These are phyloP conservation scores for Geosmithia morbida DNA, from an alignment of 2,329 filamentous ascomycete genomes.

Conservation along the genomic window DNA sequence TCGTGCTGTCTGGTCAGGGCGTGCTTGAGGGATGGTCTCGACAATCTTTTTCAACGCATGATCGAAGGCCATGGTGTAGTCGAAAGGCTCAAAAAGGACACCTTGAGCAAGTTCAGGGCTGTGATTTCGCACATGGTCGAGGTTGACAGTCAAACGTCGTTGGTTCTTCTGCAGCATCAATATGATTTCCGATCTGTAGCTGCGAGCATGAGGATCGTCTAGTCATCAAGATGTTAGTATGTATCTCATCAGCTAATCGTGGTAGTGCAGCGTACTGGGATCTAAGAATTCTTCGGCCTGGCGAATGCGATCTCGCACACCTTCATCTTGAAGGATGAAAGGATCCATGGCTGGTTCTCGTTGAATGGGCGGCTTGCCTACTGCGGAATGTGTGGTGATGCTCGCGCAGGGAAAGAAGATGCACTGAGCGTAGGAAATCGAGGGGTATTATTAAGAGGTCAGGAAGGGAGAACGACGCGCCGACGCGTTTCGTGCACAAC, in stretches of 20 bases:
- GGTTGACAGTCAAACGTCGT: slow-evolving; percentile 53
- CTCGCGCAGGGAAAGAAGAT: slow-evolving; percentile 2
- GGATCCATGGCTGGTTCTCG: slow-evolving; percentile 45
- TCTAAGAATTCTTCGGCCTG: slow-evolving; percentile 88
- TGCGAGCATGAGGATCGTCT: slow-evolving; percentile 43
- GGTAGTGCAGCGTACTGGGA: slow-evolving; percentile 48
- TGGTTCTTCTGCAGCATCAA: slow-evolving; percentile 56
- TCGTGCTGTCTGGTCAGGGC: slow-evolving; percentile 59
- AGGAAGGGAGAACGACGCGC: not conserved
- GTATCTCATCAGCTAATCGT: not conserved
- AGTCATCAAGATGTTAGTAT: not conserved
- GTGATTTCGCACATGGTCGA: slow-evolving; percentile 86
- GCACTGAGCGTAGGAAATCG: not conserved
- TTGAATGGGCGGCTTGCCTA: not conserved
- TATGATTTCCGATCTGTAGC: slow-evolving; percentile 83
- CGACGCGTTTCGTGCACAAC: slow-evolving; percentile 4
- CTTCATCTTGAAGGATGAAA: slow-evolving; percentile 69
- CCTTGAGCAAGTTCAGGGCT: slow-evolving; percentile 66
- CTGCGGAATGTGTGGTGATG: not conserved
- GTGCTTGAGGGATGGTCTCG: slow-evolving; percentile 60
- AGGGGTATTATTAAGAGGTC: not conserved
- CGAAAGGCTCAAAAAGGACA: slow-evolving; percentile 75
- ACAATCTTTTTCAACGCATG: slow-evolving; percentile 81
- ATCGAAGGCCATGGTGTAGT: slow-evolving; percentile 80
- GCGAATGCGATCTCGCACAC: slow-evolving; percentile 68